Base-by-base conservation (phyloP, 345 rosid genomes). In the Trapa bicornis region DNA sequence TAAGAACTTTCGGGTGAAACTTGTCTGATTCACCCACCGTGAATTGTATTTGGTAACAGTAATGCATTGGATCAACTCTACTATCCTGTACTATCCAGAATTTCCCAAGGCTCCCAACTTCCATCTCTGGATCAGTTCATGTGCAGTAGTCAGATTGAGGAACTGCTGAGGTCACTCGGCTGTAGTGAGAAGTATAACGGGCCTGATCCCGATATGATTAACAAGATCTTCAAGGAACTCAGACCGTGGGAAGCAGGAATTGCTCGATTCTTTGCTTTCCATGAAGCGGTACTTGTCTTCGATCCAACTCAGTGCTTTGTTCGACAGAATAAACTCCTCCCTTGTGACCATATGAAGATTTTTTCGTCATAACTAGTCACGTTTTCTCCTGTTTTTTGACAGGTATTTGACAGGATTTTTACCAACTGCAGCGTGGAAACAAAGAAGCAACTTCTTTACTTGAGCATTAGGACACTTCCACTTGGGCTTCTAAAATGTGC, bases 401-500 rank as follows among this genome's bases (percentile, higher is more conserved):
- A 90, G 91, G 87, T 84, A 43, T 80, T 86, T 61, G 78, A 92
- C 32, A 37, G 81, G 73, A 77, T 80, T 62, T 72, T 69, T 78
- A 81, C 72, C 68, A 76, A 75, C 66, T 81, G 82, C 73, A 79
- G 81, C 75, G 74, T 62, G 65, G 80, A 85, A 73, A 78, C 80
- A 75, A 92, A 86, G 72, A 79, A 73, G 65, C 82, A 71, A 73
- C 87, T 86, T 66, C 72, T 87, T 22, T 83, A 74, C 74, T 62
- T 57, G 77, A 84, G 89, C 80, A 79, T 86, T 66, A 78, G 76
- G 71, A 75, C 83, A 68, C 78, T 92, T 81, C 98, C 96, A 54
- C 81, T 89, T 16, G 98, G 94, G 66, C 72, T 89, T 72, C 79
- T 92, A 5, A 81, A 83, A 75, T 87, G 89, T 76, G 81, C 74